Conservation (phyloP, 202 grass and related monocot species). For the Zizania palustris region DNA sequence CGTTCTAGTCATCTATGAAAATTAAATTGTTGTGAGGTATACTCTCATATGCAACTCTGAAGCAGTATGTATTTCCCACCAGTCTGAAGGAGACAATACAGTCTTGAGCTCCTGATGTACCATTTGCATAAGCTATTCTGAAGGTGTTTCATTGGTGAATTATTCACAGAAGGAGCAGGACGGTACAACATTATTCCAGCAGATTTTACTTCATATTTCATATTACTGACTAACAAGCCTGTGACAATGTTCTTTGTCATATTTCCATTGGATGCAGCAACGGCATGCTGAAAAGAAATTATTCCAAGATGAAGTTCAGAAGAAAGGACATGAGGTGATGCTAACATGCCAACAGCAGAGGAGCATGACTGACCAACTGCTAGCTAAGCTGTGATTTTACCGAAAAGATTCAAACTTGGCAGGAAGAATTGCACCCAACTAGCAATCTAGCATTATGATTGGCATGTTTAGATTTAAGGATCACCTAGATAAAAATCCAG, state of each 20-base stretch:
- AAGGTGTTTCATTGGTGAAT: conserved; percentile 30
- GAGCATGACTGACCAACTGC: conserved; percentile 14
- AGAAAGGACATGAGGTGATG: conserved; percentile 32
- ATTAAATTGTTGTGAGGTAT: neutral
- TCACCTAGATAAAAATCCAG: neutral
- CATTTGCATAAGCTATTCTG: conserved; percentile 8
- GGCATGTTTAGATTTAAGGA: neutral
- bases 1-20: conserved; percentile 11
- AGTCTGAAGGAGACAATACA: neutral
- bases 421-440: neutral
- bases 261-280: conserved; percentile 60
- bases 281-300: conserved; percentile 50
- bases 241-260: neutral
- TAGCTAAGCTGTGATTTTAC: neutral
- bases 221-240: neutral
- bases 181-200: neutral
- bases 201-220: conserved; percentile 1
- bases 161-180: neutral
- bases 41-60: neutral
- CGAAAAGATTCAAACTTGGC: neutral
- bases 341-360: conserved; percentile 19
- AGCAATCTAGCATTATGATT: conserved; percentile 3
- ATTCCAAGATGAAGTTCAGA: neutral
- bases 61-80: no score
- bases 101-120: neutral